Percentiles rank a stretch among this genome's conserved stretches.
These are phyloP conservation scores for Phoma sp. DNA, from an alignment of 2,329 filamentous ascomycete species.

Conservation along the genomic window DNA sequence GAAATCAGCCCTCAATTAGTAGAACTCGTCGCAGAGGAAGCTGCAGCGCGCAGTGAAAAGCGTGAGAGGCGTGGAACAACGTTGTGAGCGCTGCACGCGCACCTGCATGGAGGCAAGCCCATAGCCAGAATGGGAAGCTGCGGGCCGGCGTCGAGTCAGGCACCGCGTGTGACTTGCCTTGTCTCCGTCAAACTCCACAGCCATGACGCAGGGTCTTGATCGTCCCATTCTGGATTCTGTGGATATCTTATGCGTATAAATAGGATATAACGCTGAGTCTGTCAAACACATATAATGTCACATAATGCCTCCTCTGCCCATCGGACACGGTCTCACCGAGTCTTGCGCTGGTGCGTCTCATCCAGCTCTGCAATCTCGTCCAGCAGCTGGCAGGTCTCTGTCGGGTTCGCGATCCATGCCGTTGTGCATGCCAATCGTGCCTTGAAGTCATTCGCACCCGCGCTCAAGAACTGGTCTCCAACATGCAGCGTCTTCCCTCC, in stretches of 20 bases:
- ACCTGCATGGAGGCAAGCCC: not conserved
- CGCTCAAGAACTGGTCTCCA: slow-evolving; percentile 93
- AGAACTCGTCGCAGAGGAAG: not conserved
- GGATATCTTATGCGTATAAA: slow-evolving; percentile 10
- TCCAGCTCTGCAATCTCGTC: slow-evolving; percentile 72
- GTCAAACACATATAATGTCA: slow-evolving; percentile 5
- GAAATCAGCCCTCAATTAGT: slow-evolving; percentile 1
- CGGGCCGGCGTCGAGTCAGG: slow-evolving; percentile 24
- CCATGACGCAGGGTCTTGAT: slow-evolving; percentile 11
- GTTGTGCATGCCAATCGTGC: slow-evolving; percentile 90
- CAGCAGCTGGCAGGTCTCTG: slow-evolving; percentile 86
- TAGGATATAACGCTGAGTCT: slow-evolving; percentile 15
- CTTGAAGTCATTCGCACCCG: slow-evolving; percentile 92
- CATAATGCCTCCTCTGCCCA: not conserved
- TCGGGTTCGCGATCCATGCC: slow-evolving; percentile 93
- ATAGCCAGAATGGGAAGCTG: slow-evolving; percentile 19
- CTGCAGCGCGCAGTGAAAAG: not conserved
- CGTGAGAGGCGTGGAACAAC: slow-evolving; percentile 10
- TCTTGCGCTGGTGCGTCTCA: slow-evolving; percentile 49
- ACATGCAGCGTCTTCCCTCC: slow-evolving; percentile 88
- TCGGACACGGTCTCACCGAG: slow-evolving; percentile 20
- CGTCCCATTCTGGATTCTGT: slow-evolving; percentile 4
- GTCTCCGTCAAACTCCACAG: slow-evolving; percentile 17
- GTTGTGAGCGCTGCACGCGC: slow-evolving; percentile 11
- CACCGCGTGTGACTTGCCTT: slow-evolving; percentile 1